These are phyloP conservation scores for Paralagenidium karlingii DNA, from an alignment of 352 stramenopile species.

Conservation along the genomic window DNA sequence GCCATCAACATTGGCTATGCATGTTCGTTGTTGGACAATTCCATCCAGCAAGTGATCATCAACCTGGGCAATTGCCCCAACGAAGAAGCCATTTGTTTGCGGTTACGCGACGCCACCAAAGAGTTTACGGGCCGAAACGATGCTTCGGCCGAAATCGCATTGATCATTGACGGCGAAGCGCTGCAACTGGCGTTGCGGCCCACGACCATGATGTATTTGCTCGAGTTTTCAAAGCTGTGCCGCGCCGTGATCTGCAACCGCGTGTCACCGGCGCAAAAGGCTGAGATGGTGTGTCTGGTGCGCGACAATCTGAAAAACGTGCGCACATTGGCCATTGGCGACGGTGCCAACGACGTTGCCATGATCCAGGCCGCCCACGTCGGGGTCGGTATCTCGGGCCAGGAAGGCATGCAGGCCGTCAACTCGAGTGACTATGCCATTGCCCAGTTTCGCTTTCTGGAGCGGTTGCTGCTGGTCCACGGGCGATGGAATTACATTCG, in stretches of 20 bases:
- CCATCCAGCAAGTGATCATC: conserved; percentile 68
- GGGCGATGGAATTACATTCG: conserved; percentile 87
- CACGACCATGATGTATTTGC: conserved; percentile 31
- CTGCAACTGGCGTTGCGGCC: conserved; percentile 39
- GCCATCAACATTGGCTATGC: conserved; percentile 88
- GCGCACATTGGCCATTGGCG: conserved; percentile 81
- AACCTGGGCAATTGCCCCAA: conserved; percentile 55
- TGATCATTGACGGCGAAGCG: conserved; percentile 69
- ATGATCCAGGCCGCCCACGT: conserved; percentile 93
- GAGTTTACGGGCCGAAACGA: conserved; percentile 36
- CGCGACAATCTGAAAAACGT: conserved; percentile 36
- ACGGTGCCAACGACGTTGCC: conserved; percentile 90
- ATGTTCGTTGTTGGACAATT: conserved; percentile 73
- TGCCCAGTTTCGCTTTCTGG: conserved; percentile 88
- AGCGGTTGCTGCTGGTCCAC: conserved; percentile 85
- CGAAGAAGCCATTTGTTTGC: conserved; percentile 51
- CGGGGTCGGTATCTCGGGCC: conserved; percentile 88
- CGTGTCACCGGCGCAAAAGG: conserved; percentile 78
- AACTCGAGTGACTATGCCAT: conserved; percentile 92
- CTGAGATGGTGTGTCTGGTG: conserved; percentile 66
- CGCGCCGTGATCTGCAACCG: conserved; percentile 77
- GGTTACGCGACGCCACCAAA: conserved; percentile 20
- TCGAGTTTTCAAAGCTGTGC: conserved; percentile 53
- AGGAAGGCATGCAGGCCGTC: conserved; percentile 91
- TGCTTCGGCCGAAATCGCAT: conserved; percentile 28